Base-by-base conservation (phyloP, 495 filamentous ascomycete genomes). In the Parachaetomium inaequale region DNA sequence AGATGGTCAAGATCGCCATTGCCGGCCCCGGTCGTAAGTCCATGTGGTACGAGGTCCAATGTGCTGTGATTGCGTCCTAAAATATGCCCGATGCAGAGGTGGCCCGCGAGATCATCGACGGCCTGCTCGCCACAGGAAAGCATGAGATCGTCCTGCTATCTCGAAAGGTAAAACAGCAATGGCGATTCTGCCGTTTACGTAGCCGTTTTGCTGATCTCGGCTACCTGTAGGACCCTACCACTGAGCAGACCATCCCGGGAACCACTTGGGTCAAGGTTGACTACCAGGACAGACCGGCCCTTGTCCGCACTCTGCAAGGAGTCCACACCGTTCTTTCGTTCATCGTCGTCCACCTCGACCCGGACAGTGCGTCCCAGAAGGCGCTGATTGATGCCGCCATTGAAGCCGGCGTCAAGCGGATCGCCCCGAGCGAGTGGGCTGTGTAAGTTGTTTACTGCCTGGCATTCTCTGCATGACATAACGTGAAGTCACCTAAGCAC, bases 261-360 rank as follows among this genome's bases (percentile, higher is more conserved):
- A 63, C 64, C 12, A 66, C 69, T 6, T 81, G 78, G 79, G 54
- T 69, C 15, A 67, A 64, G 14, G 74, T 77, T n/a, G 65, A 83
- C 61, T 85, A 85, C 62, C 52, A 74, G 7, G 71, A 82, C 66
- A 63, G 63, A 36, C 51, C 61, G 0, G 25, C 66, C 2, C 68
- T 85, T 6, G 65, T 69, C 0, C 34, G 74, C 55, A 55, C 66
- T 12, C 68, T 86, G 5, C 63, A 68, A 4, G 84, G 81, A n/a
- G 72, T 77, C 1, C 78, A 84, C 57, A 83, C 81, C 0, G 66
- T 87, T 1, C 66, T 87, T 4, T 85, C 78, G 34, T 86, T 87
- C 63, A 61, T 82, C 28, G 59, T 7, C 68, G 72, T 19, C 31
- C 31, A 32, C 8, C 31, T 32, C 31, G 55, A 68, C 0, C 58